These are phyloP conservation scores for Corrigiola litoralis DNA, from an alignment of 179 eudicot genomes.

Conservation along the genomic window DNA sequence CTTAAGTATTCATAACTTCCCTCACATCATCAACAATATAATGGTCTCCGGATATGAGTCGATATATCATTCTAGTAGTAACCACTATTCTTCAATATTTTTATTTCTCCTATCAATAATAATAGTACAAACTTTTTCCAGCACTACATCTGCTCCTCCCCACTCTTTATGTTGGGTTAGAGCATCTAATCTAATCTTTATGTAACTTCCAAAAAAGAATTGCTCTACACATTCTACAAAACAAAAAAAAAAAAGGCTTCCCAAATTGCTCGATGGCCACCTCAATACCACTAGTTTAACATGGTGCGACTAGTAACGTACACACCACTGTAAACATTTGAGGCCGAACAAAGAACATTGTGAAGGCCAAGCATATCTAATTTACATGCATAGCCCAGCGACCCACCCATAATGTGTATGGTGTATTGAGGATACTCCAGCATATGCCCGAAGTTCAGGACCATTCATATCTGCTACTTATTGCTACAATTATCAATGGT, in stretches of 20 bases:
- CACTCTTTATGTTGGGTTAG: too few relatives aligned
- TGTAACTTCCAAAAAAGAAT: background rate
- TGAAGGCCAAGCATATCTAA: background rate
- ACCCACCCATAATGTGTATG: background rate
- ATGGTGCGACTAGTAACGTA: background rate
- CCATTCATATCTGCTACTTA: background rate
- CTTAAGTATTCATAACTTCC: too few relatives aligned
- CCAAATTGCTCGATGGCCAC: background rate
- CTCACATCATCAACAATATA: too few relatives aligned
- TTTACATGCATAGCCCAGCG: constrained; percentile 8
- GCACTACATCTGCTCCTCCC: too few relatives aligned
- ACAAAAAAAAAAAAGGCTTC: background rate
- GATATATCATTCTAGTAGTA: too few relatives aligned
- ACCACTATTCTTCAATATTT: too few relatives aligned
- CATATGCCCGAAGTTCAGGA: background rate
- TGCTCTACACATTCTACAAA: background rate
- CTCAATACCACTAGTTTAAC: background rate
- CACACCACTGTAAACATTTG: background rate
- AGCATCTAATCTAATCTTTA: background rate
- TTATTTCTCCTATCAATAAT: too few relatives aligned
- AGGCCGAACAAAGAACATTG: background rate
- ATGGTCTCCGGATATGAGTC: too few relatives aligned
- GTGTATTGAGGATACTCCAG: background rate
- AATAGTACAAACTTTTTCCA: too few relatives aligned
- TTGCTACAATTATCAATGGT: too few relatives aligned